Evolutionary conservation across 306 rosid species (phyloP).

Genomic region (Vigna trinervia): DNA sequence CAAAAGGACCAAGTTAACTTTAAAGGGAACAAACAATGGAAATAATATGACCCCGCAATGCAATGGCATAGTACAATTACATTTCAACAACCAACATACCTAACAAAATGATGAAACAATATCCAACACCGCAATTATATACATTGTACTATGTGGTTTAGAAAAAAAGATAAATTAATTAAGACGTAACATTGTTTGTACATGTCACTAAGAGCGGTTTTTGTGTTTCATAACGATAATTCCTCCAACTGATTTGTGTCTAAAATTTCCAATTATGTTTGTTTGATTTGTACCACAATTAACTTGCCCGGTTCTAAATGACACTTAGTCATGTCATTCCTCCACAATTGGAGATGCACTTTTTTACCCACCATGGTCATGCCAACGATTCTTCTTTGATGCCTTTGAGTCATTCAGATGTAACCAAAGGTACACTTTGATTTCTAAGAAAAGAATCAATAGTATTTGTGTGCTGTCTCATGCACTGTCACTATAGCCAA

Average conservation of each 20-base stretch:
- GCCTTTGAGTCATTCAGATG: slow-evolving; percentile 50
- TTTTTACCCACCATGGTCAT: slow-evolving; percentile 47
- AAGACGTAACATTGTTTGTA: slow-evolving; percentile 32
- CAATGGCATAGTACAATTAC: slow-evolving; percentile 51
- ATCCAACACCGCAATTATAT: slow-evolving; percentile 51
- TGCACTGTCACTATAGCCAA: slow-evolving; percentile 68
- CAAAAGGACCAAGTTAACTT: slow-evolving; percentile 62
- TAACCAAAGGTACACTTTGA: slow-evolving; percentile 42
- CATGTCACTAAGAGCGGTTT: slow-evolving; percentile 46
- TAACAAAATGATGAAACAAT: slow-evolving; percentile 55
- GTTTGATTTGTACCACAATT: slow-evolving; percentile 45
- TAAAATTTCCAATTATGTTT: slow-evolving; percentile 47
- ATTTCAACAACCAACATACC: slow-evolving; percentile 76
- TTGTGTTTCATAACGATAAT: slow-evolving; percentile 47
- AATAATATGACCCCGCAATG: slow-evolving; percentile 44
- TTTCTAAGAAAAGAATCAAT: slow-evolving; percentile 48
- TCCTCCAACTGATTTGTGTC: slow-evolving; percentile 38
- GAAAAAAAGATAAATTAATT: slow-evolving; percentile 30
- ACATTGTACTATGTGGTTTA: slow-evolving; percentile 40
- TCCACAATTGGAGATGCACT: slow-evolving; percentile 38
- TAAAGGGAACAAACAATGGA: slow-evolving; percentile 64
- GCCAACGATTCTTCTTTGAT: slow-evolving; percentile 37
- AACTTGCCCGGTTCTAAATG: slow-evolving; percentile 46
- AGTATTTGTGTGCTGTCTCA: slow-evolving; percentile 48
- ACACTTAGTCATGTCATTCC: slow-evolving; percentile 61